These are phyloP conservation scores for Aureobasidium subglaciale DNA, from an alignment of 2,329 filamentous ascomycete genomes.

Conservation along the genomic window DNA sequence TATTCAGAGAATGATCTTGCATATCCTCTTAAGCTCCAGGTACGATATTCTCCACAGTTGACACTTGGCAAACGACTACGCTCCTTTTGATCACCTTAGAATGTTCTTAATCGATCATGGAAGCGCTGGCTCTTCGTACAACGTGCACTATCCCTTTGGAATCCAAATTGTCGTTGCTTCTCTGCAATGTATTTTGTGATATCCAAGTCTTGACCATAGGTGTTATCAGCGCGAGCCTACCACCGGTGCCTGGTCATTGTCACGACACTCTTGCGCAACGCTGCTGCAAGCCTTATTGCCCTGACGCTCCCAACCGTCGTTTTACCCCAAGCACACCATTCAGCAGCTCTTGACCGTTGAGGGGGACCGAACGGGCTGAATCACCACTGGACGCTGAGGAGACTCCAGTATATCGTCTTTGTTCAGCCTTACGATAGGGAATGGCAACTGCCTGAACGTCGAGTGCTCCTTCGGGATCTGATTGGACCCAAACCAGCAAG, in stretches of 20 bases:
- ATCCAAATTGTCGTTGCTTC: not conserved
- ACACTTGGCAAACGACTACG: not conserved
- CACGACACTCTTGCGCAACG: not conserved
- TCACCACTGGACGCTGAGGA: not conserved
- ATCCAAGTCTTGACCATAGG: no score
- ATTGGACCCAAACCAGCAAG: not conserved
- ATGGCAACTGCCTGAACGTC: not conserved
- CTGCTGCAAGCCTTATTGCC: not conserved
- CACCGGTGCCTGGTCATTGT: no score
- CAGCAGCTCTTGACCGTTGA: not conserved
- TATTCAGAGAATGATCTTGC: not conserved
- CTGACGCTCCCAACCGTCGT: no score
- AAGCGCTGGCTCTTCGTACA: not conserved
- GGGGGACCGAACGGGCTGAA: not conserved
- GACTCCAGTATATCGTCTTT: not conserved
- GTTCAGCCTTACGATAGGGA: not conserved
- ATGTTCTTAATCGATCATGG: not conserved
- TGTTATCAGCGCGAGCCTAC: no score
- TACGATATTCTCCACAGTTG: not conserved
- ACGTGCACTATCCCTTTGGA: not conserved
- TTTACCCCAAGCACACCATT: not conserved
- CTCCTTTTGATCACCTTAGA: not conserved
- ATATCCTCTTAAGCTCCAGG: not conserved
- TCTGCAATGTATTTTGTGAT: no score
- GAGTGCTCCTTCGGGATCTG: not conserved